Base-by-base conservation (phyloP, 345 rosid species). In the Linum trigynum region DNA sequence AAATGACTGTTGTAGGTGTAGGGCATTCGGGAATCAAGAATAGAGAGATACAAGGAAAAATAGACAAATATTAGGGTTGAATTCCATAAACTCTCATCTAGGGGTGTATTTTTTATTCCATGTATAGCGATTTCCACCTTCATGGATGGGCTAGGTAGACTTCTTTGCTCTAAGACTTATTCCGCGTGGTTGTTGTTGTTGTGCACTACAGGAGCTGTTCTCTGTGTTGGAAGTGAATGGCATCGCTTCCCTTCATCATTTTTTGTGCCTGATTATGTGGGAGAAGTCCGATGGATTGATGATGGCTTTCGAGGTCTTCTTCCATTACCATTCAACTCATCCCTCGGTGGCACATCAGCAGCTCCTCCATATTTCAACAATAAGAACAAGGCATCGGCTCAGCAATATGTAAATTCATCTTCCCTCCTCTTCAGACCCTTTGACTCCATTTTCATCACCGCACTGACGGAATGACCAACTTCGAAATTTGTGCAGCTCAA, bases 141-240 rank as follows among this genome's bases (percentile, higher is more conserved):
- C 32, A 23, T 23, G 32, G 32, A 23, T 23, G 32, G 32, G 32
- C 32, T 23, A 23, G 32, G 32, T 36, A 1, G 32, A 50, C n/a
- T 23, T 23, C 32, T 23, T n/a, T 51, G 12, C 32, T 23, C 32
- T 23, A 23, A 23, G 32, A 23, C 32, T 23, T 23, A 23, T 23
- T 23, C 32, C 32, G 32, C 32, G 32, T 23, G 15, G 8, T 53
- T 17, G 39, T 11, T 48, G 51, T 5, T 11, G 32, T 23, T 23
- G 32, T 11, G 17, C 15, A 35, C 63, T 39, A 59, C 84, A 94
- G 99, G 92, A 72, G 82, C 99, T 70, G 88, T 86, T 57, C 80
- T 90, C 61, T 94, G 99, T 74, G 87, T 90, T 78, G 97, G 97
- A 81, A 85, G 96, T 75, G 99, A 94, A 74, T 86, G 99, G 97